Base-by-base conservation (phyloP, 1,284 basidiomycete species). In the Sanghuangporus baumii region DNA sequence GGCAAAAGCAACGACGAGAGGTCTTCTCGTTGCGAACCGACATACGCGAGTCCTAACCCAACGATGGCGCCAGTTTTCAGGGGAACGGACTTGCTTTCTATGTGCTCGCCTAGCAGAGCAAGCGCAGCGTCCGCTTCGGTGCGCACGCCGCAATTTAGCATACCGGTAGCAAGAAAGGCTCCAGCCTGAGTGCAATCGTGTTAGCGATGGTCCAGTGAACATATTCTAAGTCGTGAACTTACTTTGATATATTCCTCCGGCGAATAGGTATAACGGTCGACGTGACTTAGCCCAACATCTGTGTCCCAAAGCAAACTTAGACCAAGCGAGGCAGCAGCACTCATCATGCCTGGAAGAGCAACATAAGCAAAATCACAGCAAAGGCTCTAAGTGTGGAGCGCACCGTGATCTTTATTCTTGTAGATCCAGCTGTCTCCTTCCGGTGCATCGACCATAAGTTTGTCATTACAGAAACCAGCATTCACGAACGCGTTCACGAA, bases 401-500 rank as follows among this genome's bases (percentile, higher is more conserved):
- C 66, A 88, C 92, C 93, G 66, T 97, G 91, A 62, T 98, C 96
- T 78, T 98, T 98, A 80, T 98, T 98, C 84, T 98, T 98, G 82
- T 99, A 99, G 67, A 99, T 95, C 93, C 96, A 99, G 69, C 93
- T 96, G 74, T 89, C 92, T 23, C 96, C 96, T 71, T 98, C 96
- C 63, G 94, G 91, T 0, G 96, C 96, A 70, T 91, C 89, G 4
- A 96, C 95, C 90, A 99, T 96, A 62, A 99, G 84, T 74, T 97
- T 98, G 74, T 99, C 97, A 73, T 99, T 99, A 18, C 96, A 96
- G 71, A 97, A 99, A 0, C 97, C 97, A 46, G 96, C 96, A 71
- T 99, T 99, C 63, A 98, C 97, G 68, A 99, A 99, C 0, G 95
- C 97, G 72, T 99, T 99, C 66, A 99, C 97, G 69, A 99, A 99